Evolutionary conservation across 768 basidiomycete species (phyloP), one percentile per base, ranked within the genome.

Genomic region (Stropharia rugosoannulata): DNA sequence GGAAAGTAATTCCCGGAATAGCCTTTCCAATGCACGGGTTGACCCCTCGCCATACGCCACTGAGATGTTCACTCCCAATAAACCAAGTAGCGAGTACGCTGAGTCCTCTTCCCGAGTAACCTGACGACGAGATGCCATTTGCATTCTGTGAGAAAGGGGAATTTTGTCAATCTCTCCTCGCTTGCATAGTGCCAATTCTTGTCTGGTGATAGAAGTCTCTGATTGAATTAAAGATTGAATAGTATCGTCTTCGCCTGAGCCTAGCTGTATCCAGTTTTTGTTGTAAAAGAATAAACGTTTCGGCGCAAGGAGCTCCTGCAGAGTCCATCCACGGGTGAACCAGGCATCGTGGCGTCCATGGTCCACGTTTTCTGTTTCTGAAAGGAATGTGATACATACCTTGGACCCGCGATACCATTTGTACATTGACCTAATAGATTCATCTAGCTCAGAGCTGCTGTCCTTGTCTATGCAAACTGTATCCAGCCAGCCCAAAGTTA

Each of bases 321-420:
- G 43, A 0, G 60, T 61, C 60, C 60, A 61, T 46, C 60, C 60
- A 4, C 60, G 57, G 5, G 51, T 58, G 40, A 61, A 61, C 60
- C 60, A 61, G 5, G 54, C 38, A 9, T 53, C 49, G 4, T 32
- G 8, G 5, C 37, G 42, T 10, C 56, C 50, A 6, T 61, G 41
- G n/a, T 35, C 40, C 22, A 56, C 4, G 36, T 16, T 27, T 8
- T 42, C 32, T 11, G 58, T 59, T 16, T 59, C 45, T 35, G 54
- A 41, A 13, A 59, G 58, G 22, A 54, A 53, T 4, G 44, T 44
- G 42, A 58, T 52, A 25, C 57, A 61, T 15, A 58, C 51, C 12
- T 19, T 15, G 9, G 60, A 43, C 16, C 44, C 15, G 3, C 32
- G 15, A 27, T 58, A 61, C 60, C 60, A 61, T 13, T 46, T 53